These are phyloP conservation scores for Penicillium simplicissimum DNA, from an alignment of 495 filamentous ascomycete species.

Conservation along the genomic window DNA sequence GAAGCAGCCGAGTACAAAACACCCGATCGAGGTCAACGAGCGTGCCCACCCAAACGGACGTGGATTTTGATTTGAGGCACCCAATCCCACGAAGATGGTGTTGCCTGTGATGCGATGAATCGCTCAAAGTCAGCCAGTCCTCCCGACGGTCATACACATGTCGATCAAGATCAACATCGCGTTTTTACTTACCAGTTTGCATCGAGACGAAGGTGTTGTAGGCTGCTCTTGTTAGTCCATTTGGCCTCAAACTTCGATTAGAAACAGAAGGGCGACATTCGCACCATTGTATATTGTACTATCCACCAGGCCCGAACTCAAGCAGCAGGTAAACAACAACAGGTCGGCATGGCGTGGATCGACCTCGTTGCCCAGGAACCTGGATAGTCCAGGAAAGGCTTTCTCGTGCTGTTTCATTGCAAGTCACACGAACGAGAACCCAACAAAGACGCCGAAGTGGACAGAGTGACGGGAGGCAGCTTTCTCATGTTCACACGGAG, in stretches of 20 bases:
- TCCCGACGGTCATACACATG: background rate
- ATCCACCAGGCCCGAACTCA: constrained; percentile 52
- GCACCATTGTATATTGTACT: constrained; percentile 52
- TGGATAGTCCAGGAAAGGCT: constrained; percentile 7
- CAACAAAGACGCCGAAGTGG: background rate
- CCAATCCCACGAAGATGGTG: constrained; percentile 63
- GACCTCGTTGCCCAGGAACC: constrained; percentile 36
- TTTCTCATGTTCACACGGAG: background rate
- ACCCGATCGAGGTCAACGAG: constrained; percentile 54
- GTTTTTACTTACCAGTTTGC: constrained; percentile 50
- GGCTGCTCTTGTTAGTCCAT: constrained; percentile 30
- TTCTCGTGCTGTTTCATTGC: constrained; percentile 13
- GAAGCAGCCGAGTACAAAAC: constrained; percentile 55
- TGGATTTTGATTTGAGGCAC: constrained; percentile 51
- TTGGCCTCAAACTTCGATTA: background rate
- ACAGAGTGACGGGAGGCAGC: background rate
- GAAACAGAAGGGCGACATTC: background rate
- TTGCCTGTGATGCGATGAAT: constrained; percentile 41
- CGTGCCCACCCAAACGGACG: constrained; percentile 59
- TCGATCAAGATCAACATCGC: background rate
- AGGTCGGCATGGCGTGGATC: constrained; percentile 40
- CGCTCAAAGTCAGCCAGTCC: too few relatives aligned
- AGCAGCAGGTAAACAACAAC: constrained; percentile 49
- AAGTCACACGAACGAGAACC: background rate
- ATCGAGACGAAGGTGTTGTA: constrained; percentile 58